Evolutionary conservation across 23 red algal genomes (phyloP), one percentile per base, ranked within the genome.

Genomic region (Chondrus crispus): DNA sequence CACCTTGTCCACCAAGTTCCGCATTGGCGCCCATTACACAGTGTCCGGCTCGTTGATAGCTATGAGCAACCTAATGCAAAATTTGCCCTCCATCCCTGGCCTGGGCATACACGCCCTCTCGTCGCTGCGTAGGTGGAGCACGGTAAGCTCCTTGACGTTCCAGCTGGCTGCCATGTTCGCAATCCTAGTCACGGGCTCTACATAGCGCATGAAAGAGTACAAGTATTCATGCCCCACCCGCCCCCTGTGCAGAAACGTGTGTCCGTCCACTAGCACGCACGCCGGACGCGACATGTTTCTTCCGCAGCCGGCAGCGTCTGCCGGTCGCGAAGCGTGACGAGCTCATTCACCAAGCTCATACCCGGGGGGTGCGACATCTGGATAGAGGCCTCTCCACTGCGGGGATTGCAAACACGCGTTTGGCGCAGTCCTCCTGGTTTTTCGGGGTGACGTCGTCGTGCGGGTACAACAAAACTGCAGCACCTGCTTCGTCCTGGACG

Each of bases 221-320:
- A 81, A 20, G 53, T 69, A 90, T 41, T 89, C 69, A 12, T 89
- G 69, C 12, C 60, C 69, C 16, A 30, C 0, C 12, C 44, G 6
- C 16, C 71, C 73, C n/a, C 48, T 51, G 19, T 30, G 20, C 14
- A 45, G 37, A 46, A 79, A 89, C 5, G 49, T 48, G 47, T 77
- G 73, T 4, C 85, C 87, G 39, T 90, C 87, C 2, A 90, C 74
- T 41, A 76, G 20, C 39, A 90, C 43, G 55, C 87, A 80, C 29
- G 16, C 84, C 29, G 12, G 45, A 6, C 32, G 45, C 43, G 26
- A 32, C 60, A 66, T 66, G 35, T 66, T 32, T 66, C 18, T 66
- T 32, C 18, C 18, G 26, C 60, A 7, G 26, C 60, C 60, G 5
- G 60, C 7, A 66, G 35, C 60, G 35, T 32, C 18, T 66, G 60